Conservation (phyloP, 306 rosid species). For the Sindora glabra region DNA sequence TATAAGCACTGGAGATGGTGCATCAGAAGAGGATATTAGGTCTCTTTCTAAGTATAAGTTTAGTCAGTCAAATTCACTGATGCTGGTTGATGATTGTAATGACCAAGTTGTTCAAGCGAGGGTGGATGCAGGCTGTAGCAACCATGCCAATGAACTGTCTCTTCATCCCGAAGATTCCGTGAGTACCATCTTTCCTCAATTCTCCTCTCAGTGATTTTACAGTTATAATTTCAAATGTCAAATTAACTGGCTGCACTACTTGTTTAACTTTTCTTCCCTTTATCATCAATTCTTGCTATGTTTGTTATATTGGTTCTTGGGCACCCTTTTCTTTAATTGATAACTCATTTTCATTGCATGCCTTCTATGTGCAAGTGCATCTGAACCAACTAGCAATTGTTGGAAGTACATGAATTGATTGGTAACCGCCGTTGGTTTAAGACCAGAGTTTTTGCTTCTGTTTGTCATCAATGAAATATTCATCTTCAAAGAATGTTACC, state of each 20-base stretch:
- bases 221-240: neutral
- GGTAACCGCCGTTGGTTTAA: neutral
- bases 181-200: slow-evolving; percentile 30
- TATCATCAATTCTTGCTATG: neutral
- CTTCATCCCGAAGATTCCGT: slow-evolving; percentile 81
- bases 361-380: neutral
- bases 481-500: neutral
- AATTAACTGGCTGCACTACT: neutral
- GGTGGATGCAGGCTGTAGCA: slow-evolving; percentile 27
- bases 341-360: neutral
- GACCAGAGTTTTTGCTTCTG: neutral
- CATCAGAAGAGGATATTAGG: slow-evolving; percentile 69
- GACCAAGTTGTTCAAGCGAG: slow-evolving; percentile 28
- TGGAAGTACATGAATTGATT: neutral
- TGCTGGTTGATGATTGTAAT: slow-evolving; percentile 23
- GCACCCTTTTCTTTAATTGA: neutral
- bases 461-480: neutral
- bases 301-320: neutral
- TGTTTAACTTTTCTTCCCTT: neutral
- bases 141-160: slow-evolving; percentile 35
- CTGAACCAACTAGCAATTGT: neutral
- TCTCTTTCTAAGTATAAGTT: slow-evolving; percentile 67
- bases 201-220: neutral
- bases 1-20: slow-evolving; percentile 65
- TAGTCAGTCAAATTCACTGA: slow-evolving; percentile 38